Conservation (phyloP, 1,284 basidiomycete species). For the Cutaneotrichosporon cyanovorans region DNA sequence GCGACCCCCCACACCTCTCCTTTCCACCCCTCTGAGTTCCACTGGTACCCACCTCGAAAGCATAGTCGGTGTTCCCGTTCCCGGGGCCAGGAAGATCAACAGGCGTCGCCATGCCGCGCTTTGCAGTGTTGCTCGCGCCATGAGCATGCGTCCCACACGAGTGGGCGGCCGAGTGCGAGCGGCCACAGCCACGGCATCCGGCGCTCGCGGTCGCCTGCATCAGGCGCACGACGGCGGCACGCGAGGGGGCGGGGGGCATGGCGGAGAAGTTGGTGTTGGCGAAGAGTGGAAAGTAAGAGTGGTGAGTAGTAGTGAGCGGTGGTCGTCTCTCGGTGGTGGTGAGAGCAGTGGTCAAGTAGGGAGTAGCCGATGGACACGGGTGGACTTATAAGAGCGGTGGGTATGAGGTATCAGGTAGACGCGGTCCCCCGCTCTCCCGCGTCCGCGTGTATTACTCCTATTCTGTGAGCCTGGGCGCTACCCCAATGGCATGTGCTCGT, state of each 20-base stretch:
- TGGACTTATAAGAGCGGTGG: background rate
- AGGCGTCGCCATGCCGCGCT: conserved; percentile 62
- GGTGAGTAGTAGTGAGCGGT: conserved; percentile 1
- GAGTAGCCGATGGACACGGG: background rate
- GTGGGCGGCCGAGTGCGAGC: conserved; percentile 25
- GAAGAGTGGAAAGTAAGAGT: too few species aligned
- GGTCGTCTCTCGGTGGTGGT: background rate
- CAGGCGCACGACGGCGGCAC: conserved; percentile 35
- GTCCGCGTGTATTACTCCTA: too few species aligned
- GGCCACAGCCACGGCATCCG: conserved; percentile 41
- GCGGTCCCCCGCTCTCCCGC: too few species aligned
- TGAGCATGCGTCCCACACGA: conserved; percentile 12
- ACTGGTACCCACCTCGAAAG: conserved; percentile 66
- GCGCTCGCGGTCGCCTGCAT: conserved; percentile 33
- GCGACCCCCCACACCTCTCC: too few species aligned
- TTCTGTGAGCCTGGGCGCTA: too few species aligned
- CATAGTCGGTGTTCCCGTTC: conserved; percentile 73
- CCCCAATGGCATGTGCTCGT: too few species aligned
- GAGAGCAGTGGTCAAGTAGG: background rate
- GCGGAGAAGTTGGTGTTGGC: conserved; percentile 5
- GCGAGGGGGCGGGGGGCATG: conserved; percentile 31
- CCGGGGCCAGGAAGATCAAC: conserved; percentile 53
- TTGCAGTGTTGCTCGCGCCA: conserved; percentile 13
- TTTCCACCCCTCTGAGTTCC: background rate
- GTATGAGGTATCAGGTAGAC: too few species aligned